Evolutionary conservation across 1,139 yeast species (phyloP).

Genomic region (Meyerozyma athensensis): DNA sequence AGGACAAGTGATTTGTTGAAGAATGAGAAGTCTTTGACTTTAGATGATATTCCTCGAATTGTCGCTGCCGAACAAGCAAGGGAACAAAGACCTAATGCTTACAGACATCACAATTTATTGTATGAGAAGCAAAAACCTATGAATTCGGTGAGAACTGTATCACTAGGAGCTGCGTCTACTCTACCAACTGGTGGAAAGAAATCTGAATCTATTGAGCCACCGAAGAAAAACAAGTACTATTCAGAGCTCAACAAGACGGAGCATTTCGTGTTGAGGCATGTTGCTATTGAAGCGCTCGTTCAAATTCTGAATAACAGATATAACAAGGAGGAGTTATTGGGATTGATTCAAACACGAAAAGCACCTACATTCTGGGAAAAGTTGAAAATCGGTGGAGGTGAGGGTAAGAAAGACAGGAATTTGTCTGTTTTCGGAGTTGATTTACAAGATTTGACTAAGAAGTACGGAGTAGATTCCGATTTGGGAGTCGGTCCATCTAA

Average conservation of each 20-base stretch:
- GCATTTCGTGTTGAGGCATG: constrained; percentile 58
- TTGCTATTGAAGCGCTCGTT: constrained; percentile 62
- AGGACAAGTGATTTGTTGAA: constrained; percentile 66
- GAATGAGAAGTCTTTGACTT: constrained; percentile 79
- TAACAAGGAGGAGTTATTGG: constrained; percentile 48
- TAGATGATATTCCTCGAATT: constrained; percentile 94
- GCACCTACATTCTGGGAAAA: constrained; percentile 75
- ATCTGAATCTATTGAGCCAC: constrained; percentile 5
- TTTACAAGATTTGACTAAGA: constrained; percentile 62
- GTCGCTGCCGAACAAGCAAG: constrained; percentile 97
- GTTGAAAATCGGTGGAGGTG: constrained; percentile 35
- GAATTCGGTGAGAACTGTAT: constrained; percentile 26
- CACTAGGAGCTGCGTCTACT: constrained; percentile 14
- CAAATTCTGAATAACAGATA: constrained; percentile 32
- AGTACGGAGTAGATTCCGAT: constrained; percentile 82
- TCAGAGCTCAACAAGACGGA: constrained; percentile 67
- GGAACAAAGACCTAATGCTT: constrained; percentile 84
- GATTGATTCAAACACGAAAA: constrained; percentile 54
- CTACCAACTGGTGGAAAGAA: constrained; percentile 12
- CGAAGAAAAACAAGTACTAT: constrained; percentile 44
- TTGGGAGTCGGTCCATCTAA: constrained; percentile 83
- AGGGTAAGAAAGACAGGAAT: constrained; percentile 22
- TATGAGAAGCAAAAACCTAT: constrained; percentile 36
- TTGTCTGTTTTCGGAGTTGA: constrained; percentile 73
- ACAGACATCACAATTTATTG: constrained; percentile 57